Base-by-base conservation (phyloP, 306 rosid genomes). In the Cucurbita ficifolia region DNA sequence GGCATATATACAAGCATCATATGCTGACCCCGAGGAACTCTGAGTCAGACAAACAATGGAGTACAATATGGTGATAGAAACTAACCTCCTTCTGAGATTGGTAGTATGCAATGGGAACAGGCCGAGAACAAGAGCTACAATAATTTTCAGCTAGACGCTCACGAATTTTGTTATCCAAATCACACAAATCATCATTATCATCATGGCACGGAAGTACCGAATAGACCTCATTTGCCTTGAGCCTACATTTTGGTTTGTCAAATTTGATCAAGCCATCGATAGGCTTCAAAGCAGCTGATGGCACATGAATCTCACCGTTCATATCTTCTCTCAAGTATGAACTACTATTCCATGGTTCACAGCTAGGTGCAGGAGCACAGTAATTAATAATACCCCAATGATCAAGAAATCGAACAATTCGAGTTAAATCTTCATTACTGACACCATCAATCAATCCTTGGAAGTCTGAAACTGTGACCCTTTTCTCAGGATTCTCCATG, bases 31-130 rank as follows among this genome's bases (percentile, higher is more conserved):
- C 2, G 46, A 76, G 62, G 63, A 38, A 60, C 43, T 21, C 45
- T 35, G 39, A 60, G 12, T 35, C 69, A 79, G 21, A 53, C 69
- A 24, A 56, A 42, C 38, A 54, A 77, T 48, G 77, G 61, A 50
- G 51, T 64, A 53, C 39, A n/a, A 51, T 59, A 38, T 72, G 49
- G 71, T 53, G 11, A 43, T 16, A 50, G 18, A 74, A 49, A 72
- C n/a, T 61, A 85, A 95, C 99, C 96, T 95, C 99, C 76, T 89
- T 95, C 70, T 85, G 97, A 40, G 99, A 95, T 84, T 95, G 99
- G 81, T 91, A 91, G 83, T 79, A 84, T 43, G 88, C 87, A 70
- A 51, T 76, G 68, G 92, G 88, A 82, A 95, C 91, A 48, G 97
- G 77, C 79, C 85, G 84, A 79, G 92, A 91, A 79, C 99, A 95